Evolutionary conservation across 2,329 filamentous ascomycete genomes (phyloP).

Genomic region (Pseudogymnoascus sp.): DNA sequence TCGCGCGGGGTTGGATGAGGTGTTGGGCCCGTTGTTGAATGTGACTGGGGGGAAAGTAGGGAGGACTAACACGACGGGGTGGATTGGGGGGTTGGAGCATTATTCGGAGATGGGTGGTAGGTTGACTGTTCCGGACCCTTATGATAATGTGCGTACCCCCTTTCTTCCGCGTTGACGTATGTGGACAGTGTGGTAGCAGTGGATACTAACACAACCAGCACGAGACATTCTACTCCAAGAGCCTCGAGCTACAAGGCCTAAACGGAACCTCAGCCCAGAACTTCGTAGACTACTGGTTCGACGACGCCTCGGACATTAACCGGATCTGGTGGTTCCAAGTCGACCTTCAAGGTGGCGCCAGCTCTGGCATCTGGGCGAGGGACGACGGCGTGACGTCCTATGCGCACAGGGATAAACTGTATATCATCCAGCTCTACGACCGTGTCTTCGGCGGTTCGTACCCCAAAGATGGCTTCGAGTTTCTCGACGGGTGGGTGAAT

Average conservation of each 20-base stretch:
- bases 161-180: no score
- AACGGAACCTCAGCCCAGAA: conserved; percentile 39
- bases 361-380: conserved; percentile 21
- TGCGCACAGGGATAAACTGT: conserved; percentile 53
- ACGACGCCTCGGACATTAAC: conserved; percentile 41
- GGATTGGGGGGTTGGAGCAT: not conserved
- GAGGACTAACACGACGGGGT: not conserved
- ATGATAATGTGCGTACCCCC: not conserved
- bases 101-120: not conserved
- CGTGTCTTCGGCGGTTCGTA: conserved; percentile 36
- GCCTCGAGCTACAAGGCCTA: conserved; percentile 43
- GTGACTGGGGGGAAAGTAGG: not conserved
- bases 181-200: no score
- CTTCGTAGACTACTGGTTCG: conserved; percentile 41
- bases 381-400: conserved; percentile 51
- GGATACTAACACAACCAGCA: conserved; percentile 26
- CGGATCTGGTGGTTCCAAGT: conserved; percentile 56
- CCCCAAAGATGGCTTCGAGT: not conserved
- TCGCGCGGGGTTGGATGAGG: not conserved
- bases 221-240: conserved; percentile 49
- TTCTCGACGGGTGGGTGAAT: not conserved
- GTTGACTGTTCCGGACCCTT: not conserved
- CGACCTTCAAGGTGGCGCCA: conserved; percentile 53
- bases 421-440: conserved; percentile 56
- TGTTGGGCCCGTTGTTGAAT: not conserved